Percentiles rank a stretch among this genome's conserved stretches.
Evolutionary conservation across 2,329 filamentous ascomycete genomes (phyloP).

Genomic region (Phialophora tarda): DNA sequence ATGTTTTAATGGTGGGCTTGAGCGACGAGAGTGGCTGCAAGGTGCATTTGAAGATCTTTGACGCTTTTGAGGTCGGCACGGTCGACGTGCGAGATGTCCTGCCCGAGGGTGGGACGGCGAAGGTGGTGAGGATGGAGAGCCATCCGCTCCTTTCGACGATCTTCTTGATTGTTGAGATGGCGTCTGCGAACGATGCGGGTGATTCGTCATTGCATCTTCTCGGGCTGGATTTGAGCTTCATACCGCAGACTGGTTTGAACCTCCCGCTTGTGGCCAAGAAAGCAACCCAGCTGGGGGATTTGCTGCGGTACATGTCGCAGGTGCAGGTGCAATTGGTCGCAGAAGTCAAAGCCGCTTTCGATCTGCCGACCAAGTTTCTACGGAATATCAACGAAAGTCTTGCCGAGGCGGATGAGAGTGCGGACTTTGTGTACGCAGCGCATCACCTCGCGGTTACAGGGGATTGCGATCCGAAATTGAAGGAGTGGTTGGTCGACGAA

Average conservation of each 20-base stretch:
- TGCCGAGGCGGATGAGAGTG: slow-evolving; percentile 58
- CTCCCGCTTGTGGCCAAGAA: slow-evolving; percentile 84
- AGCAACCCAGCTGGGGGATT: slow-evolving; percentile 82
- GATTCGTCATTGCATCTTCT: slow-evolving; percentile 61
- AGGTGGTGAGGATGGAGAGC: slow-evolving; percentile 67
- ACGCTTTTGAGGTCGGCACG: slow-evolving; percentile 78
- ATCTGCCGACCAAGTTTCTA: slow-evolving; percentile 79
- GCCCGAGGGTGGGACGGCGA: slow-evolving; percentile 49
- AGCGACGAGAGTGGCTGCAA: slow-evolving; percentile 50
- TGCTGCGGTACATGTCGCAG: slow-evolving; percentile 83
- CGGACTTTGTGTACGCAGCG: slow-evolving; percentile 72
- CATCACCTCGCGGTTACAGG: slow-evolving; percentile 87
- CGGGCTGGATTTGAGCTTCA: slow-evolving; percentile 81
- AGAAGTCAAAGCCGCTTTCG: slow-evolving; percentile 82
- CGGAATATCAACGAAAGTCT: slow-evolving; percentile 77
- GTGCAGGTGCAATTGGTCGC: slow-evolving; percentile 76
- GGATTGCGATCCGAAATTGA: slow-evolving; percentile 73
- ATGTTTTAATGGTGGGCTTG: slow-evolving; percentile 75
- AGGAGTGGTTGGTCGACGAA: slow-evolving; percentile 87
- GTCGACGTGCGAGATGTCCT: slow-evolving; percentile 59
- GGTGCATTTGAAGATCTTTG: slow-evolving; percentile 80
- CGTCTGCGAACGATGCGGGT: not conserved
- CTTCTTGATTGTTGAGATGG: slow-evolving; percentile 62
- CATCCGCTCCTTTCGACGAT: slow-evolving; percentile 79
- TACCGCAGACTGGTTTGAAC: slow-evolving; percentile 72